Base-by-base conservation (phyloP, 805 yeast genomes). In the Clavispora phyllophila region DNA sequence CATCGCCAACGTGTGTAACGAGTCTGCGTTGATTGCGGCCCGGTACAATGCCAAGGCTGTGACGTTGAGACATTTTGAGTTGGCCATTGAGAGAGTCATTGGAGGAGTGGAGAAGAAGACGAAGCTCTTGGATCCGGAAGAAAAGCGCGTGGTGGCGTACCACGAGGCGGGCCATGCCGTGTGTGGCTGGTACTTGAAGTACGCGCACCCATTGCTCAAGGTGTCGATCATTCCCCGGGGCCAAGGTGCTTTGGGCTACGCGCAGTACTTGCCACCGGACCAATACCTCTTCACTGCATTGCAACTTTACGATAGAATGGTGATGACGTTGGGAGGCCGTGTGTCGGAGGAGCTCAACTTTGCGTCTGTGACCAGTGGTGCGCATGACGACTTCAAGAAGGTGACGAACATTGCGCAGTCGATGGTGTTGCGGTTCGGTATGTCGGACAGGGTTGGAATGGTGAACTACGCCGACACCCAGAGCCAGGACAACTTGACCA, bases 121-220 rank as follows among this genome's bases (percentile, higher is more conserved):
- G 0, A 79, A 82, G 60, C 81, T 90, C 8, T 70, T 89, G 40
- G 80, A 87, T 5, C 82, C 83, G 9, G 87, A 84, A 27, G 96
- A 90, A 63, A 86, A 87, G 70, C 79, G 72, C 51, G 78, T 86
- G 25, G 96, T 89, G 39, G 96, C 96, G 0, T 89, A 86, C 60
- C 97, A 89, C 63, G 97, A 89, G 66, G 97, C 97, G 2, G 97
- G 97, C 0, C 97, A 89, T 62, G 97, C 97, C 4, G 84, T 89
- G 38, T 86, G 96, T 65, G 97, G 96, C 18, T 90, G 96, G 97
- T 87, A 72, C 60, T 72, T 89, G 58, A 78, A 81, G 65, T 81
- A 69, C 66, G 96, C 97, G 9, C 96, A 89, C 61, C 97, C 97
- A 7, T 69, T 89, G 46, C 76, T 90, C 45, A 89, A 89, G 64